Evolutionary conservation across 1,284 basidiomycete genomes (phyloP).

Genomic region (Peniophora sp.): DNA sequence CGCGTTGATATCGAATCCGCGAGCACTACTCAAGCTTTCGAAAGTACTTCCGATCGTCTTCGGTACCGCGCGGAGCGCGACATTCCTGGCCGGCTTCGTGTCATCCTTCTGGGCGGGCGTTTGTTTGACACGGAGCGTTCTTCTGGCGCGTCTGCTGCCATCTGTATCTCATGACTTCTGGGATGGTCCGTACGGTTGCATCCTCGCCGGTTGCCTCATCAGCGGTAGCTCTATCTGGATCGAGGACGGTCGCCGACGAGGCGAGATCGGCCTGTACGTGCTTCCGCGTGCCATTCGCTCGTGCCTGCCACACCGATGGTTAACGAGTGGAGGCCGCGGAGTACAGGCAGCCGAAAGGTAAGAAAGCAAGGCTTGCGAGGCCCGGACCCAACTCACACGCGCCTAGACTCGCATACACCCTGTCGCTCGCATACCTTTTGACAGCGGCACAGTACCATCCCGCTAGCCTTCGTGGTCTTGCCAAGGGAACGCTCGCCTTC

Average conservation of each 20-base stretch:
- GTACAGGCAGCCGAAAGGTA: slow-evolving; percentile 47
- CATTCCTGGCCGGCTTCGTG: slow-evolving; percentile 66
- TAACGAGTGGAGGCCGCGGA: slow-evolving; percentile 32
- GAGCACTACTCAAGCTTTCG: slow-evolving; percentile 36
- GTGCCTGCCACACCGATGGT: slow-evolving; percentile 45
- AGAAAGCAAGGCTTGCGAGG: slow-evolving; percentile 9
- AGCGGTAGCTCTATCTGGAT: slow-evolving; percentile 73
- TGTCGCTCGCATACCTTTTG: slow-evolving; percentile 58
- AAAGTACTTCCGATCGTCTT: slow-evolving; percentile 32
- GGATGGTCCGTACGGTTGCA: slow-evolving; percentile 65
- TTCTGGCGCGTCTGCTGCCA: slow-evolving; percentile 55
- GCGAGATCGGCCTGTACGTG: slow-evolving; percentile 74
- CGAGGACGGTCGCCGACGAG: slow-evolving; percentile 58
- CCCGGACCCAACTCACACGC: slow-evolving; percentile 16
- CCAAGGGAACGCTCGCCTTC: slow-evolving; percentile 61
- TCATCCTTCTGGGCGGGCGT: slow-evolving; percentile 61
- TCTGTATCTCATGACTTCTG: slow-evolving; percentile 64
- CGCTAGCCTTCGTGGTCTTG: slow-evolving; percentile 59
- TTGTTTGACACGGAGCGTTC: slow-evolving; percentile 58
- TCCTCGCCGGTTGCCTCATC: slow-evolving; percentile 58
- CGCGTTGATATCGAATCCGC: slow-evolving; percentile 49
- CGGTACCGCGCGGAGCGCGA: slow-evolving; percentile 52
- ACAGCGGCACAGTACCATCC: slow-evolving; percentile 55
- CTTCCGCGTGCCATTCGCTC: slow-evolving; percentile 61
- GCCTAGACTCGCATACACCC: slow-evolving; percentile 38